Evolutionary conservation across 139 green algal genomes (phyloP), one percentile per base, ranked within the genome.

Genomic region (Asterochloris sp.): DNA sequence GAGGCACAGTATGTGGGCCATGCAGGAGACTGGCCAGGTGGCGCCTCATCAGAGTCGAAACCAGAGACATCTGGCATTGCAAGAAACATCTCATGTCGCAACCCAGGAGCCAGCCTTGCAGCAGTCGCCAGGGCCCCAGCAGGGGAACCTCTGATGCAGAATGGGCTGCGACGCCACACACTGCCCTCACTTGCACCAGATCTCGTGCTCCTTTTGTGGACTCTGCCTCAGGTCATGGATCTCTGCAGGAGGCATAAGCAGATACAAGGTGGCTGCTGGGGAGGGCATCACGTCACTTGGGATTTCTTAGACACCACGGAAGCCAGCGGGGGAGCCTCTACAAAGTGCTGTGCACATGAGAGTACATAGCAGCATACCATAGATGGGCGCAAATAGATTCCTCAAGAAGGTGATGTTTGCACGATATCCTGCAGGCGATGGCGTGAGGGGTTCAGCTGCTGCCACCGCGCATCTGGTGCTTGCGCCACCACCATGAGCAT

Each of bases 301-400:
- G n/a, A n/a, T n/a, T n/a, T n/a, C n/a, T n/a, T 54, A 54, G 38
- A 10, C 38, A 54, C 38, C 38, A 54, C 6, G 38, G 38, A 6
- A 54, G 38, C 38, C 38, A 54, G 38, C 6, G 38, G 38, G 38
- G 38, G 38, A 19, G 0, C n/a, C 19, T 74, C 12, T 19, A 13
- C 68, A 74, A 24, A 24, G 24, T 29, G 11, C 68, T 74, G 10
- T 29, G 68, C 11, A 23, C 24, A 13, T 24, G 68, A 19, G n/a
- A 74, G 62, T 27, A n/a, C 78, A 14, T 27, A 75, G 71, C 16
- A 79, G 80, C n/a, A 79, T 0, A 71, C 79, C 80, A 38, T 78
- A 86, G 71, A 86, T 86, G 24, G 83, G 83, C 10, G 83, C 83
- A 23, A 86, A 71, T 0, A 86, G 83, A 38, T 81, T 77, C 10